Percentiles rank a stretch among this genome's conserved stretches.
Conservation (phyloP, 2,329 filamentous ascomycete genomes). For the Cladosporium cucumerinum region DNA sequence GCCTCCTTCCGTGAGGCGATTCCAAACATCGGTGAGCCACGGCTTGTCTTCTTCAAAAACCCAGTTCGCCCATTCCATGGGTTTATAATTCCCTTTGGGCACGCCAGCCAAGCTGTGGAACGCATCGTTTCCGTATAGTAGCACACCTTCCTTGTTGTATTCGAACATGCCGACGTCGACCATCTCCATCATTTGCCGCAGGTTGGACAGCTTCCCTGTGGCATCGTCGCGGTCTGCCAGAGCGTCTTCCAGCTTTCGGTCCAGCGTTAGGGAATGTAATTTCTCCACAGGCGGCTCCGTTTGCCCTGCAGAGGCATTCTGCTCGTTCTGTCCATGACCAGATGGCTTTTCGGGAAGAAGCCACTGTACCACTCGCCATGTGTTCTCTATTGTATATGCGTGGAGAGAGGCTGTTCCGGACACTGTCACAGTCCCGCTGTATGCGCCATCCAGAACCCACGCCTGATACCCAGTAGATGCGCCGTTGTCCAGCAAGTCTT, state of each 20-base stretch:
- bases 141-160: constrained; percentile 19
- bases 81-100: constrained; percentile 10
- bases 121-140: constrained; percentile 25
- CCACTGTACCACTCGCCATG: constrained; percentile 21
- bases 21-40: constrained; percentile 17
- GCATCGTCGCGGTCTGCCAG: constrained; percentile 20
- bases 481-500: neutral
- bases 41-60: constrained; percentile 22
- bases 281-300: neutral
- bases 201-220: constrained; percentile 15
- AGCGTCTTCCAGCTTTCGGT: constrained; percentile 15
- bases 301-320: neutral
- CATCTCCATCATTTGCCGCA: constrained; percentile 24
- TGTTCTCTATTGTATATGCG: constrained; percentile 19
- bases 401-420: neutral
- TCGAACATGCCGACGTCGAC: constrained; percentile 25
- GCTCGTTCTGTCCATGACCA: neutral
- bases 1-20: neutral
- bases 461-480: neutral
- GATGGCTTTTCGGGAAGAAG: neutral
- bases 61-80: constrained; percentile 18
- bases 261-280: neutral
- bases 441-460: neutral
- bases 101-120: constrained; percentile 23
- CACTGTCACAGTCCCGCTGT: neutral